Percentiles rank a stretch among this genome's conserved stretches.
Conservation (phyloP, 1,139 yeast genomes). For the Protomyces inundatus region DNA sequence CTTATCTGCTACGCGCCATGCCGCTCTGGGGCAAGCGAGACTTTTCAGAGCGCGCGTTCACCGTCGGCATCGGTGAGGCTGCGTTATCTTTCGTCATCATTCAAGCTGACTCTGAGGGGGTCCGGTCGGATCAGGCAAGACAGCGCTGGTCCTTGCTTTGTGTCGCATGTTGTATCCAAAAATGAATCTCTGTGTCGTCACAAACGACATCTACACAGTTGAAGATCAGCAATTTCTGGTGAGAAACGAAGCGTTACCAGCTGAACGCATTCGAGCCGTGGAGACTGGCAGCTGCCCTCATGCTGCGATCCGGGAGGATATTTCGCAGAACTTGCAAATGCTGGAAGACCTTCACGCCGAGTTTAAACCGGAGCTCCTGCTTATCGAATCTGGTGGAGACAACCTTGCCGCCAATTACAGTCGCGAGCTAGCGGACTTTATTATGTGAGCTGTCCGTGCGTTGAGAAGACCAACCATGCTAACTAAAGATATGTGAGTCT, state of each 20-base stretch:
- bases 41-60: constrained; percentile 27
- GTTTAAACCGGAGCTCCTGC: constrained; percentile 25
- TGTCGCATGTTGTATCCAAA: constrained; percentile 23
- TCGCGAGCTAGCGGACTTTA: constrained; percentile 29
- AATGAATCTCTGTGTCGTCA: constrained; percentile 26
- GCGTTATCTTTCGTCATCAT: neutral
- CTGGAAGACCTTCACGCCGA: constrained; percentile 28
- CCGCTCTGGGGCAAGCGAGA: constrained; percentile 24
- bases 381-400: constrained; percentile 30
- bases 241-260: constrained; percentile 27
- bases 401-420: constrained; percentile 29
- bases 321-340: constrained; percentile 27
- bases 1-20: constrained; percentile 24
- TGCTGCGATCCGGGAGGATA: constrained; percentile 29
- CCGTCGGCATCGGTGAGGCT: constrained; percentile 26
- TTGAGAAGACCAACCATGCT: no score
- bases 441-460: constrained; percentile 3
- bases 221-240: constrained; percentile 29
- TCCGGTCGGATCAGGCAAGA: constrained; percentile 30
- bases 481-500: no score
- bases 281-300: constrained; percentile 31
- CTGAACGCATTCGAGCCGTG: constrained; percentile 28
- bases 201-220: constrained; percentile 28
- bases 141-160: constrained; percentile 27
- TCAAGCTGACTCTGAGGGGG: neutral